phyloP scores from a whole-genome alignment of 2,329 filamentous ascomycete genomes.

The Penicillium sp. region DNA sequence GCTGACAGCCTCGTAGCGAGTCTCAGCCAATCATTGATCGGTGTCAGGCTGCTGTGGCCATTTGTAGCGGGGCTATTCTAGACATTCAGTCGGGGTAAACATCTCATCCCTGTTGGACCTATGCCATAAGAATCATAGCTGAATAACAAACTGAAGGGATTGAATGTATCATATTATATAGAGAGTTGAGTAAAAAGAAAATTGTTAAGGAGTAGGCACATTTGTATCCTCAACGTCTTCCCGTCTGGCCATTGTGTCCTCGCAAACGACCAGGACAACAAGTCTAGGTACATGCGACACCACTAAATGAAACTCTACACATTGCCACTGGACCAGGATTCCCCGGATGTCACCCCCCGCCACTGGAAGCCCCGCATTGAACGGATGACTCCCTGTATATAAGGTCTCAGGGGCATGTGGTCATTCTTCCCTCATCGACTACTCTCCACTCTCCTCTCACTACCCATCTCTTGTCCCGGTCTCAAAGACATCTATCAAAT shows the following conservation, averaged over 20 bases:
- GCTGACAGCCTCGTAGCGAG: not conserved
- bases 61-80: constrained; percentile 9
- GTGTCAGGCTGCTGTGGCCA: not conserved
- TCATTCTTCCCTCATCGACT: constrained; percentile 1
- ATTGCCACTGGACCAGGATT: constrained; percentile 11
- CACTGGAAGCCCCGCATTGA: not conserved
- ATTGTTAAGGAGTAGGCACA: too few relatives aligned
- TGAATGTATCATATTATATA: too few relatives aligned
- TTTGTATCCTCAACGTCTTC: too few relatives aligned
- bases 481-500: constrained; percentile 3
- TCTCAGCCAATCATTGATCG: constrained; percentile 1
- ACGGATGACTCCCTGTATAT: not conserved
- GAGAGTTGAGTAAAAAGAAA: too few relatives aligned
- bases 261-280: too few relatives aligned
- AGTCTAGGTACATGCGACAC: too few relatives aligned
- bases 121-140: not conserved
- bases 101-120: not conserved
- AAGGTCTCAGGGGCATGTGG: too few relatives aligned
- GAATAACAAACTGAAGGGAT: too few relatives aligned
- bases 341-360: constrained; percentile 16
- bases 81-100: constrained; percentile 1
- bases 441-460: constrained; percentile 12
- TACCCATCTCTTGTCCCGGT: not conserved
- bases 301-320: constrained; percentile 1
- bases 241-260: too few relatives aligned